Base-by-base conservation (phyloP, 805 yeast species). In the Yamadazyma takamatsuzukensis region DNA sequence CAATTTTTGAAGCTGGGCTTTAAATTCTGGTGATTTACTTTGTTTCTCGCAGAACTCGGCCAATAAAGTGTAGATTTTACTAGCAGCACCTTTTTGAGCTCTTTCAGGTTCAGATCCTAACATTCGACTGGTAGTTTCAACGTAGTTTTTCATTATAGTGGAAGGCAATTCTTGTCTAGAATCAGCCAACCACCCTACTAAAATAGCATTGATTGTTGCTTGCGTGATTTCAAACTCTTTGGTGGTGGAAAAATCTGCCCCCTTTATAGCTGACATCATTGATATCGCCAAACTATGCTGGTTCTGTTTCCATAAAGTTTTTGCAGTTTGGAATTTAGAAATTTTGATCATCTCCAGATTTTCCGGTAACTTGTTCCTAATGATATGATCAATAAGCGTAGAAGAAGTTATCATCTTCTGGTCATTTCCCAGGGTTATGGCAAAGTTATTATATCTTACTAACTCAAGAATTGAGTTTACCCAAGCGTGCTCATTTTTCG, bases 21-120 rank as follows among this genome's bases (percentile, higher is more conserved):
- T 64, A 13, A 70, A 49, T 2, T 59, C 56, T 4, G 67, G 50
- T 4, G 72, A 66, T 40, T 72, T 69, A 18, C 72, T 56, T 45
- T 84, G 89, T 5, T 63, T 56, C 45, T 82, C 83, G 51, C 96
- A 83, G 49, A 88, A 88, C 18, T 68, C 62, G 0, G 89, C 97
- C 44, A 83, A 69, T 18, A 21, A 25, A 3, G 23, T n/a, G 25
- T 30, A 33, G 2, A 29, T 29, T 15, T 24, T 15, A 29, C 30
- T 28, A 5, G 25, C 15, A 8, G 11, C 13, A 32, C 11, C 7
- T 18, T 24, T 15, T 15, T 17, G 2, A 49, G 29, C 34, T 27
- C 27, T 5, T 13, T 13, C 13, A 8, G 13, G 6, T 6, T 9
- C 6, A 17, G 32, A 7, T 17, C 48, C 1, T 41, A 30, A n/a